Evolutionary conservation across 2,329 filamentous ascomycete genomes (phyloP).

Genomic region (Didymella segeticola): DNA sequence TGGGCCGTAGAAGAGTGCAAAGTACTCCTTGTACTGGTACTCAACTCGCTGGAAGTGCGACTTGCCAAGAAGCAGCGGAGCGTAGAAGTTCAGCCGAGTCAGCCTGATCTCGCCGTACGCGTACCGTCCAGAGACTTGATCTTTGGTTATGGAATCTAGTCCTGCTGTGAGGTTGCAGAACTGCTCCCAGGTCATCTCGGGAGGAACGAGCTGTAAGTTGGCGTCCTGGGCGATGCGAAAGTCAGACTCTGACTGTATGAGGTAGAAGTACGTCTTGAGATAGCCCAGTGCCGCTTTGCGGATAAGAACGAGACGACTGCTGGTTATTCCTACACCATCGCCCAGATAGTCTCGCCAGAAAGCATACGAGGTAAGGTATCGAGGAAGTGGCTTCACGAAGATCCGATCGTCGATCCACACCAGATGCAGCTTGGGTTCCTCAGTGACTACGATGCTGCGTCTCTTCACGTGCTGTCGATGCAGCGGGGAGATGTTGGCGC

Average conservation of each 20-base stretch:
- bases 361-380: conserved; percentile 23
- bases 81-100: conserved; percentile 54
- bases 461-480: conserved; percentile 29
- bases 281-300: conserved; percentile 42
- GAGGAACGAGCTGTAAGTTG: conserved; percentile 29
- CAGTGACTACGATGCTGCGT: conserved; percentile 27
- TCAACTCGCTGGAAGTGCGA: conserved; percentile 32
- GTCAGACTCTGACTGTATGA: conserved; percentile 51
- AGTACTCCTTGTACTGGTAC: conserved; percentile 44
- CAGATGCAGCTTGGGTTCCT: conserved; percentile 29
- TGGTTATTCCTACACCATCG: conserved; percentile 3
- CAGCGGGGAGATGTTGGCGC: conserved; percentile 25
- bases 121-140: conserved; percentile 50
- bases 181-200: conserved; percentile 29
- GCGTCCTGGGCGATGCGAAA: conserved; percentile 41
- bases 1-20: conserved; percentile 23
- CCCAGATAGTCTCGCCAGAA: conserved; percentile 23
- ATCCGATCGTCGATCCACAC: conserved; percentile 24
- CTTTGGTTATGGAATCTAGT: conserved; percentile 35
- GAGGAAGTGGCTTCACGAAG: conserved; percentile 21
- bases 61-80: conserved; percentile 40
- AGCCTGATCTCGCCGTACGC: conserved; percentile 55
- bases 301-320: too few relatives aligned
- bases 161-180: conserved; percentile 21
- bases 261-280: conserved; percentile 51